Base-by-base conservation (phyloP, 2,329 filamentous ascomycete species). In the Westerdykella sp. region DNA sequence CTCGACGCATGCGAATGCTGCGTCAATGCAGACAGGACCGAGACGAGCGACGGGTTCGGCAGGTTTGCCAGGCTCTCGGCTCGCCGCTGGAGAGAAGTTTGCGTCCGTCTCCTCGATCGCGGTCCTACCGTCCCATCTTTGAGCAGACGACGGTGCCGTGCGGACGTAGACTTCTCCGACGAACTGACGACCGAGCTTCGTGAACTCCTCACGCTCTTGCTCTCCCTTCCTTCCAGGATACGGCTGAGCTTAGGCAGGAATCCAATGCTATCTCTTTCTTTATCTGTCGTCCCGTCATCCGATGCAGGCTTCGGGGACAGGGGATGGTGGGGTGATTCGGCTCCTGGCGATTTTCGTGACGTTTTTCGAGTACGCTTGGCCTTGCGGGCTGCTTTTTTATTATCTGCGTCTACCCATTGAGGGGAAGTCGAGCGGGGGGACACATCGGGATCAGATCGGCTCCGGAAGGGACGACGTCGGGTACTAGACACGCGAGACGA, bases 41-140 rank as follows among this genome's bases (percentile, higher is more conserved):
- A 74, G 34, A 67, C 50, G 25, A 71, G 48, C 5, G 71, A 73
- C 6, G 66, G 61, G 40, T 69, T 71, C 28, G 66, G 63, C 31
- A 68, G 42, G 37, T 55, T 52, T 3, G 48, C 46, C 37, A 61
- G 54, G 37, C 46, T 58, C 28, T 52, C 55, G 14, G 65, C 62
- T 41, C 55, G 55, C 36, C 59, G 62, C 42, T 65, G 63, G 18
- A 59, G 48, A 15, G 62, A 60, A 44, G 56, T 54, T 41, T 62
- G 58, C 39, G 63, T 66, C 23, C 59, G 57, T 45, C 60, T 59
- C 39, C 50, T 54, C 7, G 60, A 50, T 32, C 62, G 55, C 43
- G 58, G 60, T 21, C 55, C 58, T 42, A 48, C 43, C 9, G 44
- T 46, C 41, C 45, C 48, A 41, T 53, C 60, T 15, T 59, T 55